Evolutionary conservation across 129 eudicot genomes (phyloP).

Genomic region (Ambrosia artemisiifolia): DNA sequence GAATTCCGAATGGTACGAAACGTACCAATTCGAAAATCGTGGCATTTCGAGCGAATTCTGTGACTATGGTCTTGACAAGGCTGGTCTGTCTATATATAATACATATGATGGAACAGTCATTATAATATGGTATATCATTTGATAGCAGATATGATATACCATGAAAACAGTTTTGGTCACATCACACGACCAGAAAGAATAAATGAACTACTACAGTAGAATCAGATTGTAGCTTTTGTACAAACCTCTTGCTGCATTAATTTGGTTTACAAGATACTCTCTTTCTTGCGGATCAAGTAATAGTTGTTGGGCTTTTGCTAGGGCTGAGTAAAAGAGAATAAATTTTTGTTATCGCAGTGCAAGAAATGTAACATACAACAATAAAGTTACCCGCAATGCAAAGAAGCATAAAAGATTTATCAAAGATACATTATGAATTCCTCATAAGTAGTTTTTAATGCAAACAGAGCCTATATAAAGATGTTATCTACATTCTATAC

Average conservation of each 20-base stretch:
- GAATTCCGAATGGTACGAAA: too few relatives aligned
- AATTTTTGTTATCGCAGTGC: conserved; percentile 6
- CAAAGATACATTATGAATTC: not conserved
- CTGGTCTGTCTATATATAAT: not conserved
- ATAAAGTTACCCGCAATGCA: conserved; percentile 1
- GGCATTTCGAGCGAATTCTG: too few relatives aligned
- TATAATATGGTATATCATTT: not conserved
- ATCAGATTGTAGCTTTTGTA: conserved; percentile 1
- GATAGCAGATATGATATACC: conserved; percentile 10
- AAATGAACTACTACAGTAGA: conserved; percentile 17
- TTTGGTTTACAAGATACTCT: conserved; percentile 84
- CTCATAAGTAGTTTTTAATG: not conserved
- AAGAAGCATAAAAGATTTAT: conserved; percentile 9
- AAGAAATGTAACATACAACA: conserved; percentile 13
- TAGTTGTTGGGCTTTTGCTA: conserved; percentile 96
- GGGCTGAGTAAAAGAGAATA: conserved; percentile 49
- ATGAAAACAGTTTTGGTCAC: conserved; percentile 4
- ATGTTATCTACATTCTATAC: not conserved
- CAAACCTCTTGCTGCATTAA: conserved; percentile 87
- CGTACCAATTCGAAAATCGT: too few relatives aligned
- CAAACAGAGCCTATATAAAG: not conserved
- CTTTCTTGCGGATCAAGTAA: conserved; percentile 92
- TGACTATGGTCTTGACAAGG: not conserved
- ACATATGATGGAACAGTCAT: conserved; percentile 1
- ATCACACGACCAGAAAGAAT: not conserved